Evolutionary conservation across 2,329 filamentous ascomycete species (phyloP), one percentile per base, ranked within the genome.

Genomic region (Microascus cirrosus): DNA sequence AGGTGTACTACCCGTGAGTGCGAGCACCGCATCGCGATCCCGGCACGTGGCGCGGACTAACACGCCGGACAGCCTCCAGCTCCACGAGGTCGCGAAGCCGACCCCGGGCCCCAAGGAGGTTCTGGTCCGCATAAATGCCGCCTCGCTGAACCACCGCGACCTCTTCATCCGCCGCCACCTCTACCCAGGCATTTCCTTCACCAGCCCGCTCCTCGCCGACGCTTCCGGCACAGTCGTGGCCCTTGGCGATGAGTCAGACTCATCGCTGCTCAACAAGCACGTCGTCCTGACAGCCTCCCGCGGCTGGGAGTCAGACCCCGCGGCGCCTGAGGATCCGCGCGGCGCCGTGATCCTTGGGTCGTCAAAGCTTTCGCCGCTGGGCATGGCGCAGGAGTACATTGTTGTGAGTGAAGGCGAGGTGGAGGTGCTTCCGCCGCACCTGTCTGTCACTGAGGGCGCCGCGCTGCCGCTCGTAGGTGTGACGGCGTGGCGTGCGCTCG

Each of bases 61-160:
- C n/a, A 20, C 1, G 45, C 5, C 11, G 13, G 1, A 4, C 58
- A 85, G 82, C 12, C 76, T 87, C 53, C 71, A 80, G 63, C 68
- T 89, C 57, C 83, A 82, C 61, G 74, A 83, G 36, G 72, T 86
- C 18, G 79, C 85, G 58, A 77, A 79, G 61, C 87, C 87, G 28
- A 76, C 74, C 1, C 86, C 86, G 0, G 79, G 82, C 28, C 80
- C 81, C 18, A 77, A 77, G 61, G 80, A 96, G 69, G 76, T 96
- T 63, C 77, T 95, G 7, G 76, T 97, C 61, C 84, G 83, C 66
- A 77, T 97, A 67, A 80, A 82, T 39, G 89, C 91, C 56, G 89
- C 86, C 1, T 87, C 93, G 15, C 84, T 97, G 55, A 97, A 97
- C 76, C 94, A 97, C 75, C 88, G 92, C 65, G 94, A 97, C 71